phyloP scores from a whole-genome alignment of 441 rosid species.

The Viola pubescens region DNA sequence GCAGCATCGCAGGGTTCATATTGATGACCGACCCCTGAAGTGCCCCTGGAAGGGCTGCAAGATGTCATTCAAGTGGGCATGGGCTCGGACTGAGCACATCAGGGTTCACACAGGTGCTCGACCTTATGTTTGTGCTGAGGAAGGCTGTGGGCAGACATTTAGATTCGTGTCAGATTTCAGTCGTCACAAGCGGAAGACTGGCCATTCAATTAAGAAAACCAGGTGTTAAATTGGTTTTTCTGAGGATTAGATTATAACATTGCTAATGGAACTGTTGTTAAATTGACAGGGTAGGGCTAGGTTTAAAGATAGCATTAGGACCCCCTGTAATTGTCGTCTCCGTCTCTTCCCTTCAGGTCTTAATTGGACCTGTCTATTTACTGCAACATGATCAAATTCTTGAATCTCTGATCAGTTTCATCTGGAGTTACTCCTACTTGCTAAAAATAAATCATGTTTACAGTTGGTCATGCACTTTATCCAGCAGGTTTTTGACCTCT shows the following conservation, averaged over 20 bases:
- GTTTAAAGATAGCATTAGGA: slow-evolving; percentile 24
- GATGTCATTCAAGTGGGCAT: slow-evolving; percentile 98
- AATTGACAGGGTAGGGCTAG: slow-evolving; percentile 33
- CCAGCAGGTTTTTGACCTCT: no score
- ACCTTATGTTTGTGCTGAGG: slow-evolving; percentile 76
- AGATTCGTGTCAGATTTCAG: slow-evolving; percentile 95
- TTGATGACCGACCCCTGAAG: slow-evolving; percentile 95
- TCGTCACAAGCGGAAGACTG: slow-evolving; percentile 94
- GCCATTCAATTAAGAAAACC: slow-evolving; percentile 72
- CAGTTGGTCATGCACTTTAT: not conserved
- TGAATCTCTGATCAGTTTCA: slow-evolving; percentile 7
- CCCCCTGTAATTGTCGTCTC: slow-evolving; percentile 30
- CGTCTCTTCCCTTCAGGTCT: slow-evolving; percentile 21
- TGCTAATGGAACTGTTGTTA: slow-evolving; percentile 37
- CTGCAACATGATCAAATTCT: slow-evolving; percentile 19
- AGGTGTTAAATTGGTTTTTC: slow-evolving; percentile 27
- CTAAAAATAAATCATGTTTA: not conserved
- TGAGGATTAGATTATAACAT: slow-evolving; percentile 22
- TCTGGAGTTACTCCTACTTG: slow-evolving; percentile 1
- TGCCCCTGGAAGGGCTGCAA: slow-evolving; percentile 99
- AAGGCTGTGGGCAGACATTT: slow-evolving; percentile 93
- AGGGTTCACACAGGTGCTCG: slow-evolving; percentile 99
- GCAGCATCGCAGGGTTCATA: slow-evolving; percentile 88
- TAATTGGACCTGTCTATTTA: slow-evolving; percentile 21
- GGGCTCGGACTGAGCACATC: slow-evolving; percentile 96